These are phyloP conservation scores for Fusarium scirpi DNA, from an alignment of 2,329 filamentous ascomycete species.

Conservation along the genomic window DNA sequence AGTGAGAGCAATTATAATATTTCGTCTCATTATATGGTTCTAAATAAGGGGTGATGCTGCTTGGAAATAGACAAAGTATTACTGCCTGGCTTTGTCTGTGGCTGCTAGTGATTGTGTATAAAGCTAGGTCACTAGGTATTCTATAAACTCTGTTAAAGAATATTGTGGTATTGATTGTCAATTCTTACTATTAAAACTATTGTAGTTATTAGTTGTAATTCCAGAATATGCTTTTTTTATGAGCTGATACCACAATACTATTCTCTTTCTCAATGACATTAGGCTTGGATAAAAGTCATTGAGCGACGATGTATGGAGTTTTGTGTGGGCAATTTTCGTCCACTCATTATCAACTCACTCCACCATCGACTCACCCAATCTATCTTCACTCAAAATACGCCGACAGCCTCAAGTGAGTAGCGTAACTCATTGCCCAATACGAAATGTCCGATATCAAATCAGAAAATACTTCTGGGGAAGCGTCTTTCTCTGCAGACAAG, in stretches of 20 bases:
- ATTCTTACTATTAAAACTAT: neutral
- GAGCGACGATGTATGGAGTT: neutral
- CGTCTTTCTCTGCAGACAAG: constrained; percentile 14
- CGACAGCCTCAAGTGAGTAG: neutral
- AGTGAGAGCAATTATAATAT: neutral
- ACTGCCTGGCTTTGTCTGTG: neutral
- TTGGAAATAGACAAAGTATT: neutral
- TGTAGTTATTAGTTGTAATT: neutral
- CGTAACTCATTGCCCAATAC: too few species aligned
- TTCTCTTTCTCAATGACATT: neutral
- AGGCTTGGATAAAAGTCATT: neutral
- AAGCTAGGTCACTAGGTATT: neutral
- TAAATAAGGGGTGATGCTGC: neutral
- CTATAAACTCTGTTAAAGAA: neutral
- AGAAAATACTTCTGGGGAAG: neutral
- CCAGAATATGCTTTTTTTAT: accelerated
- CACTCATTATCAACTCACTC: neutral
- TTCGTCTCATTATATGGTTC: neutral
- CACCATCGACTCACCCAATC: neutral
- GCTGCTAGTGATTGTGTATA: neutral
- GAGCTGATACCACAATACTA: neutral
- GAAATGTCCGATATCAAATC: neutral
- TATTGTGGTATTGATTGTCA: neutral
- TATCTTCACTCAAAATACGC: neutral
- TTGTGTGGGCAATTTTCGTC: neutral